Evolutionary conservation across 148 eudicot genomes (phyloP), one percentile per base, ranked within the genome.

Genomic region (Persicaria maculosa): DNA sequence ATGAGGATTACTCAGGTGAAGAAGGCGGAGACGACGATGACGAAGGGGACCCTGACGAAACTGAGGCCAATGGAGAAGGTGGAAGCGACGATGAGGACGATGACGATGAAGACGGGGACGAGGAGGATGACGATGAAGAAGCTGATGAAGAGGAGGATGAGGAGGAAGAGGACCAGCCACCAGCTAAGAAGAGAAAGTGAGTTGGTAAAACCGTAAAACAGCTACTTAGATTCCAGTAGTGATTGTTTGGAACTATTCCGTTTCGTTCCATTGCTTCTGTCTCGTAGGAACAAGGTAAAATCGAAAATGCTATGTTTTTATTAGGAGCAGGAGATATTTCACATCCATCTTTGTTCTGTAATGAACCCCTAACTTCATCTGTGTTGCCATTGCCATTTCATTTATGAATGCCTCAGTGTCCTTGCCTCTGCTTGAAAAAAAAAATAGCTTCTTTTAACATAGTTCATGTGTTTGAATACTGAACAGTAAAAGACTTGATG

Each of bases 1-100:
- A 86, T 68, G 89, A 86, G 62, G 89, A 86, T 70, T 86, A 79
- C 79, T 79, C 89, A 0, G 86, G 86, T 12, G 89, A 81, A 64
- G 89, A 79, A 76, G 86, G 79, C 19, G 86, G 72, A 61, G 85
- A 71, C 6, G 85, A 83, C 36, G 87, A 84, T 20, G 84, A 79
- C 1, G 87, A 77, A 44, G 85, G 62, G 1, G 83, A 84, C 47
- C 86, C 83, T 1, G 85, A 79, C 16, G 77, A 79, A 19, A 40
- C 77, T 12, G 82, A 44, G 3, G 85, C 81, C 47, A 77, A 83
- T 61, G 86, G 80, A 2, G 74, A 80, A 11, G 84, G 79, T 2
- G 86, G 81, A 10, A 76, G 78, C 7, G 85, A 80, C 55, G 88
- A 86, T 3, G 84, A 82, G 0, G 87, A 85, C 16, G 87, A 81